A percentile compares a stretch with the other conserved stretches of the same genome.
Conservation (phyloP, 2,329 filamentous ascomycete species). For the Diaporthe sp. region DNA sequence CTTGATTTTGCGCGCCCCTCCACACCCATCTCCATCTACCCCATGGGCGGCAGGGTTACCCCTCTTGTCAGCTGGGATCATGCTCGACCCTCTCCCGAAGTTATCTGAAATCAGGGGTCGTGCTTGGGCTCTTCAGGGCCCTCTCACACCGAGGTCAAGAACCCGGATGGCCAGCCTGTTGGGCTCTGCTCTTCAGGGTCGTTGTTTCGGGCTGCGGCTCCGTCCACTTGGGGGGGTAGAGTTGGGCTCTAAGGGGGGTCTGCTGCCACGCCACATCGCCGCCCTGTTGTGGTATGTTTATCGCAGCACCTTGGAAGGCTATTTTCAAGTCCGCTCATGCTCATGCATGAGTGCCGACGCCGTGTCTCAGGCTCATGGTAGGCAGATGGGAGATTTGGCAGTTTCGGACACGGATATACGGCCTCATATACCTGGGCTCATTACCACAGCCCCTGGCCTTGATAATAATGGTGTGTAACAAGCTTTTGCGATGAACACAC, state of each 20-base stretch:
- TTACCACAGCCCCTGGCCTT: not conserved
- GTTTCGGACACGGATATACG: slow-evolving; percentile 5
- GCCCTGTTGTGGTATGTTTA: not conserved
- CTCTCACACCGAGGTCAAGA: not conserved
- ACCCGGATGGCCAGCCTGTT: not conserved
- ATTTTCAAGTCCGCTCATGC: not conserved
- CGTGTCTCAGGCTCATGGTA: not conserved
- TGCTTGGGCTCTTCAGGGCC: not conserved
- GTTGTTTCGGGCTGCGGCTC: slow-evolving; percentile 14
- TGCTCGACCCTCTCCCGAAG: slow-evolving; percentile 5
- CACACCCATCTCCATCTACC: not conserved
- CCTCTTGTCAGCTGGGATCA: slow-evolving; percentile 22
- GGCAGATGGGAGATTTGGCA: not conserved
- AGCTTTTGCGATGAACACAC: slow-evolving; percentile 27
- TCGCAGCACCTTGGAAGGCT: not conserved
- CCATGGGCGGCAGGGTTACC: slow-evolving; percentile 22
- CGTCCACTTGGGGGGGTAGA: not conserved
- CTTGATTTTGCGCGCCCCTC: not conserved
- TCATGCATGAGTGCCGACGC: not conserved
- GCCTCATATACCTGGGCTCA: not conserved
- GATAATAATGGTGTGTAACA: not conserved
- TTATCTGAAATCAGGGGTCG: slow-evolving; percentile 17
- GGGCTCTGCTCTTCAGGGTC: not conserved
- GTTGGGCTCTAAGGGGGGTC: not conserved
- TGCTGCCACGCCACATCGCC: not conserved